phyloP scores from a whole-genome alignment of 495 filamentous ascomycete genomes.

The Bombardia bombarda region DNA sequence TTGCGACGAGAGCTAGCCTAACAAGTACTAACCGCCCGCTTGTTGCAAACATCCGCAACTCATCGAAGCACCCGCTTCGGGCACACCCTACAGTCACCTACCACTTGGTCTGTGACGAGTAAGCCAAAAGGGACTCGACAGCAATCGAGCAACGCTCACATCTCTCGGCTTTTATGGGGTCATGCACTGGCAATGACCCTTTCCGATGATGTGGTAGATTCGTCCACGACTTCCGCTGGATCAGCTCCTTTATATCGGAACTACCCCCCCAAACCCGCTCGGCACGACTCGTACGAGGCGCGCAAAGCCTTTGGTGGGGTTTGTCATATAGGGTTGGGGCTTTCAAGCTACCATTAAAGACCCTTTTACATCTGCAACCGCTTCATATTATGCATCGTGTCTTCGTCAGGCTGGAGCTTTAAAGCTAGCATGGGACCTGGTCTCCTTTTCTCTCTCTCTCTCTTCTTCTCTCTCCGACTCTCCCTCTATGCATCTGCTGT shows the following conservation, averaged over 20 bases:
- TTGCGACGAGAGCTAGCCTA: no score
- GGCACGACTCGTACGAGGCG: constrained; percentile 8
- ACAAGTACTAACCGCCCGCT: no score
- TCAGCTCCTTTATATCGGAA: constrained; percentile 1
- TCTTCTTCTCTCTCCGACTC: background rate
- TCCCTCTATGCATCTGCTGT: constrained; percentile 18
- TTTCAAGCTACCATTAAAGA: constrained; percentile 46
- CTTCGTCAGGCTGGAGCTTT: constrained; percentile 41
- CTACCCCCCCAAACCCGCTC: constrained; percentile 4
- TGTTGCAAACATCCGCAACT: no score
- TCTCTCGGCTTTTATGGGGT: no score
- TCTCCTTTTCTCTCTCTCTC: constrained; percentile 8
- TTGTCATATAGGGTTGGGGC: constrained; percentile 37
- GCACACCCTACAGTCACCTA: constrained; percentile 3
- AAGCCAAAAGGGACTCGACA: constrained; percentile 12
- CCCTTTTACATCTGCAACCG: constrained; percentile 15
- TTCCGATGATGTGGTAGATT: constrained; percentile 5
- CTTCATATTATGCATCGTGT: constrained; percentile 8
- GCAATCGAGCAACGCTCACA: constrained; percentile 14
- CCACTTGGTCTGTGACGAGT: constrained; percentile 23
- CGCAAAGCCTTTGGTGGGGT: background rate
- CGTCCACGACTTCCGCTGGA: constrained; percentile 2
- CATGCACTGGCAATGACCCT: constrained; percentile 27
- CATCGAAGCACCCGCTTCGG: background rate
- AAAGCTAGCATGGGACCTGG: constrained; percentile 42